These are phyloP conservation scores for Entamoeba dispar DNA, from an alignment of 208 protist genomes.

Conservation along the genomic window DNA sequence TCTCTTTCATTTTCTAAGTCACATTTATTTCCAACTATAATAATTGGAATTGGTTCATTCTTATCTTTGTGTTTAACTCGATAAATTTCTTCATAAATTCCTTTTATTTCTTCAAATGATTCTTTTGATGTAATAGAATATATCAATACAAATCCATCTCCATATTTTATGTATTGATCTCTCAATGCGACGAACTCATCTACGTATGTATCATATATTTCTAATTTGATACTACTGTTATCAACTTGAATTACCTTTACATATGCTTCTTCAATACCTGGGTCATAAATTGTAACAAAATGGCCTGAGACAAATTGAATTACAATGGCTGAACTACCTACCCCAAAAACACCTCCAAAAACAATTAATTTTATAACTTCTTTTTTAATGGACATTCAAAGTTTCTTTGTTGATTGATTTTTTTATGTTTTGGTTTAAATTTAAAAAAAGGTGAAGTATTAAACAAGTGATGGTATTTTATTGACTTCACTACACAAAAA, in stretches of 20 bases:
- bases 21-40: constrained; percentile 41
- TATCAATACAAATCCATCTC: constrained; percentile 52
- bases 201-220: constrained; percentile 23
- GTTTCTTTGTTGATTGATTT: too few species aligned
- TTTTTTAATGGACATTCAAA: too few species aligned
- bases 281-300: not conserved
- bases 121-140: constrained; percentile 44
- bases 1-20: constrained; percentile 33
- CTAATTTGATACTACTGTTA: too few species aligned
- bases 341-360: too few species aligned
- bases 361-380: too few species aligned
- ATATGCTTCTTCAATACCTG: not conserved
- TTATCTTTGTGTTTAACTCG: constrained; percentile 37
- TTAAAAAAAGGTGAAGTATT: too few species aligned
- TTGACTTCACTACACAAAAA: too few species aligned
- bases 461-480: too few species aligned
- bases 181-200: constrained; percentile 34
- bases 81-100: constrained; percentile 47
- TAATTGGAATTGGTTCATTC: constrained; percentile 26
- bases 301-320: not conserved
- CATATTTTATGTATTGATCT: constrained; percentile 55
- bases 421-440: too few species aligned
- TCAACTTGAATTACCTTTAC: not conserved
- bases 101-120: constrained; percentile 44
- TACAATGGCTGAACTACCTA: not conserved